These are phyloP conservation scores for Coriolopsis trogii DNA, from an alignment of 1,284 basidiomycete species.

Conservation along the genomic window DNA sequence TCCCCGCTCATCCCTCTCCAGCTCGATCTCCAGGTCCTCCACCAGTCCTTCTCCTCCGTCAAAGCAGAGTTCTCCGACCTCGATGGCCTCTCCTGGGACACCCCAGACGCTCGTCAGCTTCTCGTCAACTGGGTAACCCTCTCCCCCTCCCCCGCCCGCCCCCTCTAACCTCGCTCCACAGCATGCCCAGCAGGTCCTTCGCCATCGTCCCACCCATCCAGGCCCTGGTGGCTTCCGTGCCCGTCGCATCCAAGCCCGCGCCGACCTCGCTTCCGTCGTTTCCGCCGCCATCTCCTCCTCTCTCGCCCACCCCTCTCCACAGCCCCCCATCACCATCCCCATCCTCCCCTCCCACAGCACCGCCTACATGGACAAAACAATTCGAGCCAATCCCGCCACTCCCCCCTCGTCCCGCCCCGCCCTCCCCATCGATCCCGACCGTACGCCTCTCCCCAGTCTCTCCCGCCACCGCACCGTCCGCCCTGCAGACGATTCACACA, in stretches of 20 bases:
- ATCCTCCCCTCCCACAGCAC: too few relatives aligned
- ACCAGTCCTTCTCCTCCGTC: slow-evolving; percentile 12
- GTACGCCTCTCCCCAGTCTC: too few relatives aligned
- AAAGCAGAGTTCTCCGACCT: slow-evolving; percentile 22
- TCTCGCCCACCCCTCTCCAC: too few relatives aligned
- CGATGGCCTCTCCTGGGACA: slow-evolving; percentile 23
- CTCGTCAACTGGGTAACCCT: slow-evolving; percentile 20
- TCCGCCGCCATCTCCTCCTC: neutral
- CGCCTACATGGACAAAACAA: too few relatives aligned
- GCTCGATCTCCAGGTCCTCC: slow-evolving; percentile 14
- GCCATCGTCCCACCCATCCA: neutral
- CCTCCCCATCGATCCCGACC: too few relatives aligned
- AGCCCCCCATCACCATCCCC: too few relatives aligned
- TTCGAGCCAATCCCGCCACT: too few relatives aligned
- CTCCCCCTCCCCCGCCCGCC: too few relatives aligned
- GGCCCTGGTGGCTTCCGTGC: neutral
- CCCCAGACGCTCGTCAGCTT: slow-evolving; percentile 14
- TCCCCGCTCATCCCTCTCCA: neutral
- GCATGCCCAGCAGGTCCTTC: slow-evolving; percentile 10
- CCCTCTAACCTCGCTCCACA: neutral
- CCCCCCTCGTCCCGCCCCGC: too few relatives aligned
- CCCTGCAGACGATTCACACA: too few relatives aligned
- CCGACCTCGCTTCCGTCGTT: neutral
- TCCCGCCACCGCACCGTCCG: too few relatives aligned
- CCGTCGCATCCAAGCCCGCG: neutral